These are phyloP conservation scores for Schrenkiella parvula DNA, from an alignment of 345 rosid species.

Conservation along the genomic window DNA sequence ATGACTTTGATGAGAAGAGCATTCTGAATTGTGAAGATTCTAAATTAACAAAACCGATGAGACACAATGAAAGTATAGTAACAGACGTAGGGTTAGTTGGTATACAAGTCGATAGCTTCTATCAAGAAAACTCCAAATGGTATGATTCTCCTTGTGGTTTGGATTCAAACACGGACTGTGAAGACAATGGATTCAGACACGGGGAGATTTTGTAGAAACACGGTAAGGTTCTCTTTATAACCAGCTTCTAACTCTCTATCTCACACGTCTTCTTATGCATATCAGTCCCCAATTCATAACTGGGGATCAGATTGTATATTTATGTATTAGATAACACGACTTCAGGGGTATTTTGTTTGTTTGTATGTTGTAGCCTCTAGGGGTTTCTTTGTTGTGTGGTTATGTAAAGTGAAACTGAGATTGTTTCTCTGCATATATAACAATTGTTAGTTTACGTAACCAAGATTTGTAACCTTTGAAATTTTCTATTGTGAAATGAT, in stretches of 20 bases:
- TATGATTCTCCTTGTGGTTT: constrained; percentile 95
- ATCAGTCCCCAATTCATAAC: not conserved
- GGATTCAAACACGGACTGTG: constrained; percentile 80
- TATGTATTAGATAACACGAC: constrained; percentile 1
- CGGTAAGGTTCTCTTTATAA: constrained; percentile 7
- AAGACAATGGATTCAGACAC: constrained; percentile 78
- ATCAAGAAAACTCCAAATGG: constrained; percentile 92
- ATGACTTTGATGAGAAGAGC: constrained; percentile 86
- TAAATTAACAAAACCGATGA: constrained; percentile 80
- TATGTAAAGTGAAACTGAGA: constrained; percentile 32
- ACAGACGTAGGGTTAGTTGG: constrained; percentile 87
- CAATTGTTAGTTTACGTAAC: constrained; percentile 16
- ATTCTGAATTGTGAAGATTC: constrained; percentile 88
- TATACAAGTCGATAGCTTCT: constrained; percentile 96
- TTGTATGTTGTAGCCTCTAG: constrained; percentile 17
- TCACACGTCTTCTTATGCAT: constrained; percentile 8
- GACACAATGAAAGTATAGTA: constrained; percentile 60
- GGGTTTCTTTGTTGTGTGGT: constrained; percentile 21
- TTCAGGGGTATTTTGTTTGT: constrained; percentile 15
- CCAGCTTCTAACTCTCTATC: constrained; percentile 26
- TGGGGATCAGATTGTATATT: constrained; percentile 32
- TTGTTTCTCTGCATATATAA: constrained; percentile 30
- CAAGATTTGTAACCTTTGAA: not conserved
- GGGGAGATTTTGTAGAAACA: constrained; percentile 65
- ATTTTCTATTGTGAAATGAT: not conserved